Evolutionary conservation across 1,284 basidiomycete species (phyloP).

Genomic region (Tetrapyrgos nigripes): DNA sequence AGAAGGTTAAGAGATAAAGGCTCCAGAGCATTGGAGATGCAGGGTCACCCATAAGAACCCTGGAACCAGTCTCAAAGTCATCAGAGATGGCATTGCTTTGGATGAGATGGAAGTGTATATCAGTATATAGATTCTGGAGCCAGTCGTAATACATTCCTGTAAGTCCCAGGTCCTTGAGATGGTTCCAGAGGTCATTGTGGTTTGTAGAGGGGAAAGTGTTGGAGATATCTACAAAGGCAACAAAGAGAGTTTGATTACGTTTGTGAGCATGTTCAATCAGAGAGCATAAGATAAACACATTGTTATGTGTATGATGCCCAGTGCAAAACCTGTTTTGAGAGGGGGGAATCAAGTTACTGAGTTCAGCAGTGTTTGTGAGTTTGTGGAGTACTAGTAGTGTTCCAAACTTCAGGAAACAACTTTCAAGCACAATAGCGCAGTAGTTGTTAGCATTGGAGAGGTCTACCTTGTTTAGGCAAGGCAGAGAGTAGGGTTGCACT

Average conservation of each 20-base stretch:
- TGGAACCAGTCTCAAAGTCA: background rate
- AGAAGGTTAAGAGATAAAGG: constrained; percentile 13
- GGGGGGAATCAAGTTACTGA: background rate
- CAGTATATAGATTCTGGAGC: background rate
- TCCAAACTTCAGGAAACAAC: constrained; percentile 15
- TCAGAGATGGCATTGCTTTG: background rate
- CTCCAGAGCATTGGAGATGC: too few species aligned
- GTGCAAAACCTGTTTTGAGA: background rate
- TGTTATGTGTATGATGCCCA: background rate
- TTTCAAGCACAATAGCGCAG: constrained; percentile 13
- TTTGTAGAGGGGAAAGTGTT: constrained; percentile 21
- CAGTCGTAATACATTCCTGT: constrained; percentile 7
- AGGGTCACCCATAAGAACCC: background rate
- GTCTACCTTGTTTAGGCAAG: constrained; percentile 8
- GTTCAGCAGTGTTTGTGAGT: background rate
- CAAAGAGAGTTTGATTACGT: constrained; percentile 9
- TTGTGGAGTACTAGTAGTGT: constrained; percentile 8
- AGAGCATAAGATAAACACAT: background rate
- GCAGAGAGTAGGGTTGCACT: constrained; percentile 4
- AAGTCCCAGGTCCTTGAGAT: background rate
- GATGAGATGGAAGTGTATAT: background rate
- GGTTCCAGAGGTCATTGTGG: background rate
- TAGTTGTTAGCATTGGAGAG: constrained; percentile 3
- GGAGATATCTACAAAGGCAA: constrained; percentile 17
- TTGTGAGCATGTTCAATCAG: constrained; percentile 15